Evolutionary conservation across 768 basidiomycete genomes (phyloP), one percentile per base, ranked within the genome.

Genomic region (Hypholoma fasciculare): DNA sequence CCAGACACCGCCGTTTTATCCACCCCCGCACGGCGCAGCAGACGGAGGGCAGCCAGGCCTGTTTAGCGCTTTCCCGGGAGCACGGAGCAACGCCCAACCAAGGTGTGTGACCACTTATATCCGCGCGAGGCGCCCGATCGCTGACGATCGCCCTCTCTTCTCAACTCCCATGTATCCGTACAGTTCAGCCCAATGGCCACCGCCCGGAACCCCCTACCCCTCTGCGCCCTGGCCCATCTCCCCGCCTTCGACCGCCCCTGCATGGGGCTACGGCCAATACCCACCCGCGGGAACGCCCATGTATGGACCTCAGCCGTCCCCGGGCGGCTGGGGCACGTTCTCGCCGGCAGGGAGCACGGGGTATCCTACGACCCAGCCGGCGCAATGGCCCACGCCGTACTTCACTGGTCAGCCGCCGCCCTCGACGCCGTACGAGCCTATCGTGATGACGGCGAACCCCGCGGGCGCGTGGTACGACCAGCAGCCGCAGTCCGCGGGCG

Each of bases 1-100:
- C 30, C 30, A 34, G 30, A 34, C 30, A 34, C 62, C 59, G 13
- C 62, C 62, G 3, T 63, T 63, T 54, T 56, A 56, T 39, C 72
- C 76, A 1, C 73, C 76, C 5, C 74, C 74, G 0, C 63, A 67
- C 7, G 73, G 73, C n/a, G 69, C 69, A 23, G 65, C 66, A 14
- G 62, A 69, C 12, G 73, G 72, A 1, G 74, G 72, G 3, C 68
- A 73, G 52, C 71, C 73, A 52, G 69, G 69, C 3, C 56, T 57
- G 26, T 67, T 47, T 30, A 50, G 54, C 43, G 56, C 62, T 1
- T 66, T 66, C 34, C 62, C 65, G 9, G 62, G 62, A 12, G 40
- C 20, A 7, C 39, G 8, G 56, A 53, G 13, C 44, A 62, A 53
- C 54, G 53, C 11, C 57, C 46, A 46, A 38, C 52, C 60, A 40